Evolutionary conservation across 2,329 filamentous ascomycete genomes (phyloP), one percentile per base, ranked within the genome.

Genomic region (Colletotrichum lupini): DNA sequence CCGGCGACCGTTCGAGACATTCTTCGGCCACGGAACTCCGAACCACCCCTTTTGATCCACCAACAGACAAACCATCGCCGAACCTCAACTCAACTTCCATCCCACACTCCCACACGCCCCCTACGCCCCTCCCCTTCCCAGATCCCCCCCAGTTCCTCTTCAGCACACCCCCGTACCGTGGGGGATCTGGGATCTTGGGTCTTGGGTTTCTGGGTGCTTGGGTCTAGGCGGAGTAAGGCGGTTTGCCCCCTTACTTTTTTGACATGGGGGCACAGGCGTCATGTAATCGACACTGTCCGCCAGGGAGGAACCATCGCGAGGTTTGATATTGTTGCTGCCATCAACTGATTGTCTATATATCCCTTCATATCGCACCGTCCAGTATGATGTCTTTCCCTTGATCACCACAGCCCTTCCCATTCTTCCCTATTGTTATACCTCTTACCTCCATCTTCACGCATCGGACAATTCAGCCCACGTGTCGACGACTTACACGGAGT

Each of bases 21-120:
- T 69, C 69, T 56, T 69, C 69, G 69, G 69, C 65, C 42, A 70
- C 60, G 66, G 70, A 73, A 73, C 66, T 73, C 70, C 70, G 70
- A 73, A 65, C 55, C 53, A 64, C 32, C 61, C 66, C 66, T 42
- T 30, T 35, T 22, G 26, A 60, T 32, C 19, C 59, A 56, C 32
- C 67, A 42, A 19, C 37, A 42, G 37, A 6, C 37, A 42, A 42
- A 60, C 30, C 66, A 73, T 58, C 70, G 60, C 70, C 70, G 70
- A 73, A 73, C 56, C 35, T 32, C 58, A 16, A 56, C 16, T 19
- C n/a, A 35, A 11, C 32, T 35, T 32, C 9, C 32, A 8, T 61
- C 26, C 14, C 42, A 62, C 49, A 55, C 62, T 24, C 32, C 62
- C 26, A 55, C 52, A 14, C 52, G 14, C 52, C 52, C 52, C 52